Evolutionary conservation across 768 basidiomycete genomes (phyloP), one percentile per base, ranked within the genome.

Genomic region (Termitomyces sp.): DNA sequence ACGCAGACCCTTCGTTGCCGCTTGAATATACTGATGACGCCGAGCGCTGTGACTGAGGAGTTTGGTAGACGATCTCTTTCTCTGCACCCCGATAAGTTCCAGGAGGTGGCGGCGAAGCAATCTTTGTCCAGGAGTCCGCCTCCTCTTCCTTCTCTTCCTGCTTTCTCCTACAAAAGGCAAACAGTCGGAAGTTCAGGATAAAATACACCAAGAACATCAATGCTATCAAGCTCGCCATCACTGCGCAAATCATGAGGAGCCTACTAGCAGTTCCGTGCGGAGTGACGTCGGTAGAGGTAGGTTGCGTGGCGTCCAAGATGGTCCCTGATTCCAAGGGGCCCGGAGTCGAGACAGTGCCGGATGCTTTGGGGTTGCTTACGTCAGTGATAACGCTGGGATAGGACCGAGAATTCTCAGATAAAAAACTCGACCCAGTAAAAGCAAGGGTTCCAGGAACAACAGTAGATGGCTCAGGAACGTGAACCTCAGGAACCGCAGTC

Each of bases 141-240:
- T 59, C 56, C 13, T 44, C 51, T 13, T 60, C 53, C 32, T 59
- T 57, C 39, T 44, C 51, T 13, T 60, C 53, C 32, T 59, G 55
- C 39, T 58, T 63, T 40, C 57, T 48, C 50, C 55, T 40, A 46
- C 65, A 66, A 5, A 44, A 20, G 4, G 36, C 50, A 20, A 67
- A 57, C 2, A 63, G 35, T 12, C 56, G 59, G 24, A 46, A 60
- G 35, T 65, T 55, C 42, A 66, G 44, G 20, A 62, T 16, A 35
- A 65, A 35, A 40, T 63, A 67, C 4, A 52, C 53, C 35, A 63
- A 51, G 39, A 69, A 57, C 46, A 64, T 60, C 16, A 66, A 32
- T 5, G 50, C 58, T 36, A 67, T 51, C 28, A 69, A 59, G 22
- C 60, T 65, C 13, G 57, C 68, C 60, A 69, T 56, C 20, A 66